Conservation (phyloP, 2,329 filamentous ascomycete genomes). For the Neofusicoccum kwambonambiense region DNA sequence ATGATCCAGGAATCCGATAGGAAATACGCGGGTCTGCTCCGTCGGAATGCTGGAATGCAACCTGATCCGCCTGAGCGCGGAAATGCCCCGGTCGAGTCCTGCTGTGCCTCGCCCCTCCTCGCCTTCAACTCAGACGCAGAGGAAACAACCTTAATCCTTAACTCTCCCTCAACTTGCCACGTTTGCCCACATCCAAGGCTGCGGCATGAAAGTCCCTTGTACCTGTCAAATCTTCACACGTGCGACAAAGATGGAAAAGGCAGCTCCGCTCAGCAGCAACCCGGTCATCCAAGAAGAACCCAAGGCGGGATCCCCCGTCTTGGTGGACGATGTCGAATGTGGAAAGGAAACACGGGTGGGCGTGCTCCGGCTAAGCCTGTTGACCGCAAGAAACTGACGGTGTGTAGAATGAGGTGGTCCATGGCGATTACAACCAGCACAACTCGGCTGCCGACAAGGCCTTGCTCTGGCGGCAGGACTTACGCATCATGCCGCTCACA, state of each 20-base stretch:
- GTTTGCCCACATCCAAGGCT: not conserved
- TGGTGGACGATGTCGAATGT: slow-evolving; percentile 1
- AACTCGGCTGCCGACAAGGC: slow-evolving; percentile 12
- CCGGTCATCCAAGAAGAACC: slow-evolving; percentile 5
- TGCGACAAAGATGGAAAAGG: slow-evolving; percentile 1
- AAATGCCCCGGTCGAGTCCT: not conserved
- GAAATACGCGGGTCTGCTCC: not conserved
- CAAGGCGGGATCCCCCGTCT: not conserved
- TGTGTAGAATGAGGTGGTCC: slow-evolving; percentile 1
- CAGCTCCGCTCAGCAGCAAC: slow-evolving; percentile 5
- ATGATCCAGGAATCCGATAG: not conserved
- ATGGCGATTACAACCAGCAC: slow-evolving; percentile 16
- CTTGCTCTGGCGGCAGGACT: slow-evolving; percentile 48
- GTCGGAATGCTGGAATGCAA: slow-evolving; percentile 6
- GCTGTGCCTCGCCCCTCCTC: not conserved
- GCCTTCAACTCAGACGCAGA: not conserved
- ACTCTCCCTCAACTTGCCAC: not conserved
- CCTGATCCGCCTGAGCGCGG: not conserved
- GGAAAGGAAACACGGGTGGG: not conserved
- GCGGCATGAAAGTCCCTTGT: not conserved
- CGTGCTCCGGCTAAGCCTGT: no score
- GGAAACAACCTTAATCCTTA: not conserved
- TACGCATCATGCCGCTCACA: slow-evolving; percentile 63
- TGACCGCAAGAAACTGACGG: not conserved
- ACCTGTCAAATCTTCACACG: not conserved